phyloP scores from a whole-genome alignment of 2,329 filamentous ascomycete genomes.

The Colletotrichum australisinense region DNA sequence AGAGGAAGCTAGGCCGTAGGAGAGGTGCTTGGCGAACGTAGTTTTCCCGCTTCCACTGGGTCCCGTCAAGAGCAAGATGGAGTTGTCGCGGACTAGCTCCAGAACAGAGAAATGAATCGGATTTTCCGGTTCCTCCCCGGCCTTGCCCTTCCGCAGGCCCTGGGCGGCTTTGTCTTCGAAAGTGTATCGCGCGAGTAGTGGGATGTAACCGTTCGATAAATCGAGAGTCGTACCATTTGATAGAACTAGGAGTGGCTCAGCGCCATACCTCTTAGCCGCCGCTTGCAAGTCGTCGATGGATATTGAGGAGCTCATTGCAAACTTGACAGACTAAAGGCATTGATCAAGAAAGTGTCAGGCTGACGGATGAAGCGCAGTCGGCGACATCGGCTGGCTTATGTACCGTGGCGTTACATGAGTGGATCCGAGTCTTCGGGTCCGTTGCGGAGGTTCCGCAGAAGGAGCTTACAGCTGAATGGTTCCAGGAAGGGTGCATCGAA shows the following conservation, averaged over 20 bases:
- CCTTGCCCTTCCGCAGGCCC: slow-evolving; percentile 6
- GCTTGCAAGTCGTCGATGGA: neutral
- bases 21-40: slow-evolving; percentile 11
- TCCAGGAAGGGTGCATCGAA: neutral
- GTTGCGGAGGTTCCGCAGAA: neutral
- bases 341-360: too few relatives aligned
- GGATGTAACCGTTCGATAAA: slow-evolving; percentile 10
- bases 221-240: neutral
- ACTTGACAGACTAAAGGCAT: neutral
- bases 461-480: neutral
- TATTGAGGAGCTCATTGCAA: neutral
- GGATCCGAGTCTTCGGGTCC: neutral
- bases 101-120: slow-evolving; percentile 1
- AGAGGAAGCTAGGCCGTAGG: neutral
- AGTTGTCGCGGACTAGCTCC: slow-evolving; percentile 9
- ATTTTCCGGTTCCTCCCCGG: neutral
- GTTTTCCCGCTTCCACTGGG: slow-evolving; percentile 12
- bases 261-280: neutral
- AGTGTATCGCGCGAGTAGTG: neutral
- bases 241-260: neutral
- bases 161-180: slow-evolving; percentile 22
- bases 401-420: neutral
- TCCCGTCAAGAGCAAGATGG: neutral
- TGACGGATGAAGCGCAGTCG: neutral
- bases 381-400: neutral